Base-by-base conservation (phyloP, 2,329 filamentous ascomycete genomes). In the Monosporascus sp. region DNA sequence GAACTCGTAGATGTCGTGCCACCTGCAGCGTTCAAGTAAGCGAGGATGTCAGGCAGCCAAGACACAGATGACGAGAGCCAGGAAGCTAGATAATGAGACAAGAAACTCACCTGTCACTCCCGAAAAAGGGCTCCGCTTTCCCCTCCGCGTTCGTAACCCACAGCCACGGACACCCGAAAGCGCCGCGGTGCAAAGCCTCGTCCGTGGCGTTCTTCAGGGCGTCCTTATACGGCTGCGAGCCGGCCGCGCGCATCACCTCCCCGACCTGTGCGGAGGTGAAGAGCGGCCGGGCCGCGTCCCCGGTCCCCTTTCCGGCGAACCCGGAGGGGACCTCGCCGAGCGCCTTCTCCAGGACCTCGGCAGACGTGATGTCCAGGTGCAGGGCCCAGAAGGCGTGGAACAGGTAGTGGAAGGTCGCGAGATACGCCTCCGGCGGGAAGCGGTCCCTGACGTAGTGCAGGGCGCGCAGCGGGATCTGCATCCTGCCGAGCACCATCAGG, bases 131-230 rank as follows among this genome's bases (percentile, higher is more conserved):
- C 71, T 88, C 84, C 48, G 76, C 76, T 52, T 76, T 68, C 0
- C 85, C 85, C 56, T 78, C 67, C 2, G 64, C 66, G 60, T 87
- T 82, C 18, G 74, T 77, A 3, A 84, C 88, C 79, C 83, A 85
- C 55, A 89, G 75, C 88, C 89, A 93, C 1, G 89, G 89, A 48
- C 83, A 82, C 0, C 89, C 89, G 68, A 89, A 93, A 0, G 88
- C 89, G 0, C 88, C 89, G 48, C 72, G 73, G 38, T 81, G 78
- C 17, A 89, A 67, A 0, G 81, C 86, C 58, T 77, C 75, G 54
- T 81, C 75, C 18, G 88, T 91, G 44, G 77, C 77, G 5, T 69
- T 72, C 54, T 78, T 78, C 27, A 90, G 69, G 31, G 57, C 59
- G 9, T 67, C 64, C 66, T 72, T 77, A 59, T 72, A 65, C 57